These are phyloP conservation scores for Backusella parvicylindrica DNA, from an alignment of 192 early-diverging fungal genomes.

Conservation along the genomic window DNA sequence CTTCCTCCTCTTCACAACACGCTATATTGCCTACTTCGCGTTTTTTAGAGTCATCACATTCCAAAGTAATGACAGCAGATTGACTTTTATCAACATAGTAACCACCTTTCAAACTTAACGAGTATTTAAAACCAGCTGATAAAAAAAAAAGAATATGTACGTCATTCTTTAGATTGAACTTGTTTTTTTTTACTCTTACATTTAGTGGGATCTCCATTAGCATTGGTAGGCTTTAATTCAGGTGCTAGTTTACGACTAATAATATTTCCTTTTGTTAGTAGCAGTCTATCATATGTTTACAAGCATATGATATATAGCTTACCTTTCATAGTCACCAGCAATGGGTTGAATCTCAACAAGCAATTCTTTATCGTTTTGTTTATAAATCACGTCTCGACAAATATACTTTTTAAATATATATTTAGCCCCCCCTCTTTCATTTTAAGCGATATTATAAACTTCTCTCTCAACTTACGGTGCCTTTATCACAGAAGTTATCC, in stretches of 20 bases:
- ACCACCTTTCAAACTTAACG: constrained; percentile 24
- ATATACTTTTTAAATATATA: background rate
- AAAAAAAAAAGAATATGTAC: background rate
- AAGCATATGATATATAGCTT: background rate
- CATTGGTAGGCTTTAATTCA: constrained; percentile 7
- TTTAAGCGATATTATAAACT: too few relatives aligned
- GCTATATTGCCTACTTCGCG: constrained; percentile 15
- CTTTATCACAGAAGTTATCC: constrained; percentile 12
- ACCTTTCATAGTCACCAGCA: constrained; percentile 19
- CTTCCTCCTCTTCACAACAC: background rate
- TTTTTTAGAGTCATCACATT: constrained; percentile 25
- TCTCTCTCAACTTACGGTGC: constrained; percentile 19
- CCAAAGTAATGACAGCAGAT: constrained; percentile 27
- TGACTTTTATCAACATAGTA: constrained; percentile 9
- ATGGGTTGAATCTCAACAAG: constrained; percentile 10
- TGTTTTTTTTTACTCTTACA: background rate
- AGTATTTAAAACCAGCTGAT: constrained; percentile 25
- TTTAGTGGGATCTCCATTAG: constrained; percentile 17
- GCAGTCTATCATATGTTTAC: background rate
- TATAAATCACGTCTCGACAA: background rate
- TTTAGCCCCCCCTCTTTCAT: background rate
- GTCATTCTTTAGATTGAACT: background rate
- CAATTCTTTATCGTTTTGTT: background rate
- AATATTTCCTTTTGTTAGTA: background rate
- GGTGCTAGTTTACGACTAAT: background rate